Base-by-base conservation (phyloP, 2,329 filamentous ascomycete species). In the Lasiodiplodia sp. region DNA sequence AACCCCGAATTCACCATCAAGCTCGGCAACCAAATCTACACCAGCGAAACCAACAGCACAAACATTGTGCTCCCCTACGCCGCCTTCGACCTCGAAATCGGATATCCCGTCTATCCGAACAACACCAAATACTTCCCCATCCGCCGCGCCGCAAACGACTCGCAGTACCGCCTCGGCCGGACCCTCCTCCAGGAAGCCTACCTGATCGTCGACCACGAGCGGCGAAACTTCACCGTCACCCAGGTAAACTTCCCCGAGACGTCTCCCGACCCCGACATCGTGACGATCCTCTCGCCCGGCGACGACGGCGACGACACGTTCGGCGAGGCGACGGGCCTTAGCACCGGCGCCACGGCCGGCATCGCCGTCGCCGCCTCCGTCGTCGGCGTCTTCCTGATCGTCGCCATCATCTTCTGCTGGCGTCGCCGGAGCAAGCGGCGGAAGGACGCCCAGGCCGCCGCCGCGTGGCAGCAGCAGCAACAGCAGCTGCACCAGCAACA, bases 1-100 rank as follows among this genome's bases (percentile, higher is more conserved):
- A 79, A 82, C 56, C 79, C 81, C 1, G 76, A 71, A 3, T 16
- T 83, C 51, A 81, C 77, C 1, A 75, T 83, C 66, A 79, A 79
- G 62, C 73, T 79, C 4, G 73, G 73, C 23, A 78, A 80, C 58
- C 72, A 73, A 40, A 66, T 66, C 21, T 66, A 66, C 51, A 75
- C 75, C 38, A 70, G 72, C 28, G 78, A 77, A 3, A 74, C 78
- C 5, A 66, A 74, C 6, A 82, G 75, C 8, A 58, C 65, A 38
- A 67, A 58, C 56, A 68, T 68, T 28, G 28, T 37, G 16, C 66
- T 68, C 7, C 66, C 66, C 4, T 68, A 60, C 47, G 56, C 44
- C 8, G 66, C 56, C 11, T 68, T 68, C 34, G 66, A 68, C 56
- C 56, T 68, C 7, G 16, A 53, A 23, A 44, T 47, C 6, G 40